Evolutionary conservation across 805 yeast genomes (phyloP), one percentile per base, ranked within the genome.

Genomic region (Yamadazyma takamatsuzukensis): DNA sequence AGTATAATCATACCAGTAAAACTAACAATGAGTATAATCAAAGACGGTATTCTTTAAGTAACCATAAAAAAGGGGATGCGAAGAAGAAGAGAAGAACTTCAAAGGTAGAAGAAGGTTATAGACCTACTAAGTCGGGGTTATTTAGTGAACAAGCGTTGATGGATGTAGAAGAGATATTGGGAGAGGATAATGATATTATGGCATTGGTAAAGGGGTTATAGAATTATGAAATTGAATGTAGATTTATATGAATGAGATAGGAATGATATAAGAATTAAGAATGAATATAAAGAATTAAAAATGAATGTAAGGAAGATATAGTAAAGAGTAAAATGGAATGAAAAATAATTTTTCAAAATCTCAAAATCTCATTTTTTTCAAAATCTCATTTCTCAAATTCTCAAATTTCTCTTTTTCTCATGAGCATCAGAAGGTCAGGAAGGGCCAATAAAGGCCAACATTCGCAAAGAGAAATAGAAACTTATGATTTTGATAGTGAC

Each of bases 61-160:
- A 24, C n/a, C 14, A 27, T n/a, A 25, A 23, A 21, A 17, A 31
- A 27, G 38, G 35, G 18, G 15, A n/a, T 8, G 6, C 30, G 32
- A 18, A 30, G 32, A 13, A 50, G 30, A 54, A 77, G 47, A 71
- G 88, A 52, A 66, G 84, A 45, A 80, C 81, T 30, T 78, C 85
- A 37, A 70, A 77, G 33, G 82, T 69, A 2, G 93, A 83, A 46
- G 90, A 83, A 51, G 89, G 89, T 8, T 63, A 78, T 45, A 64
- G 90, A 41, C 78, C 81, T 13, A 84, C 94, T 0, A 82, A 76
- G 47, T 75, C 77, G 41, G 94, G 94, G 4, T 59, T 84, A 35
- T 83, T 83, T 53, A 80, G 83, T 50, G 93, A 83, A 53, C 76
- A 75, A 38, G 79, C 86, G 3, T 55, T 84, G 47, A 78, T 78